Conservation (phyloP, 768 basidiomycete species). For the Fistulinella prunicolor region DNA sequence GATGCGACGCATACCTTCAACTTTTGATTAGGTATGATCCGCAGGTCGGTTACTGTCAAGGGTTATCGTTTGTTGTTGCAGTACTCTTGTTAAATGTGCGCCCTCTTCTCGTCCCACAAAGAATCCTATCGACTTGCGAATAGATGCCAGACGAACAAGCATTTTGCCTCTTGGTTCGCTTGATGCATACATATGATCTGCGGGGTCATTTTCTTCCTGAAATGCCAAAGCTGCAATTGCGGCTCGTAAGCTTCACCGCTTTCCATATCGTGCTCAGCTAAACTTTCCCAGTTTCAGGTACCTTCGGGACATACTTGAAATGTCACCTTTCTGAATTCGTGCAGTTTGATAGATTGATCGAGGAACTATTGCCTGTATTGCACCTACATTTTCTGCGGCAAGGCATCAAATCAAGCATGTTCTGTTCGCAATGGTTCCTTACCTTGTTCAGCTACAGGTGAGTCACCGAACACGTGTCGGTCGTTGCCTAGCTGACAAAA, state of each 20-base stretch:
- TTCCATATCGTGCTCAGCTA: background rate
- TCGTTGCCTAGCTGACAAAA: background rate
- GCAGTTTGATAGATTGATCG: conserved; percentile 91
- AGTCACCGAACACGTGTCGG: conserved; percentile 16
- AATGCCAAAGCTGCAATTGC: conserved; percentile 95
- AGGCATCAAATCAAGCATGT: conserved; percentile 97
- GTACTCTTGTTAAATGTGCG: conserved; percentile 87
- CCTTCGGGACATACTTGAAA: conserved; percentile 8
- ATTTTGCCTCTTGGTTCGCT: conserved; percentile 88
- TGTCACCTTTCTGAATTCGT: conserved; percentile 15
- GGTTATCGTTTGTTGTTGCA: conserved; percentile 93
- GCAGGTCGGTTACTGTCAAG: conserved; percentile 97
- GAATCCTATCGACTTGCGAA: background rate
- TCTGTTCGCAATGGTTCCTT: conserved; percentile 97
- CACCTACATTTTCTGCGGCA: conserved; percentile 92
- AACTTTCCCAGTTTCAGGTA: conserved; percentile 56
- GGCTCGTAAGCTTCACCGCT: conserved; percentile 55
- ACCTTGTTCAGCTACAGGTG: conserved; percentile 95
- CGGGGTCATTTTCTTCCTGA: conserved; percentile 98
- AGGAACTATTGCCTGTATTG: conserved; percentile 88
- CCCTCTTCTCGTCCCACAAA: background rate
- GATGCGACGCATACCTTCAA: conserved; percentile 4
- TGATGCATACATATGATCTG: conserved; percentile 96
- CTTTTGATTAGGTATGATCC: conserved; percentile 64
- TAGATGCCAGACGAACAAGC: conserved; percentile 99